phyloP scores from a whole-genome alignment of 208 protist genomes.

The Leishmania gerbilli region DNA sequence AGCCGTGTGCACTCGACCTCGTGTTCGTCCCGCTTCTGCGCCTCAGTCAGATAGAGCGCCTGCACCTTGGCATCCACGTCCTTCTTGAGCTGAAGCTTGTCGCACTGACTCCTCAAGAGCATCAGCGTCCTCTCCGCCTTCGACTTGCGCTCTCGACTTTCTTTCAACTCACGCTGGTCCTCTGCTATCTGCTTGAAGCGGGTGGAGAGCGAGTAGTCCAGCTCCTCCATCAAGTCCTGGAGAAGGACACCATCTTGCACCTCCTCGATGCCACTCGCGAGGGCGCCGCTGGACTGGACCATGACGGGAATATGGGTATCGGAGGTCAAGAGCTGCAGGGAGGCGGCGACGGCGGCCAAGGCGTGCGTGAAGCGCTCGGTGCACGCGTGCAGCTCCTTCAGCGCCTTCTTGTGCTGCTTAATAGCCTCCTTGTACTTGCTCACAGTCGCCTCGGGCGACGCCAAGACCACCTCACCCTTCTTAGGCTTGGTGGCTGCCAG shows the following conservation, averaged over 20 bases:
- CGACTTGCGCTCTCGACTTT: conserved; percentile 15
- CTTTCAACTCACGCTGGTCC: conserved; percentile 24
- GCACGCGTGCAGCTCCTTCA: conserved; percentile 28
- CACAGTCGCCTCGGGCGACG: conserved; percentile 1
- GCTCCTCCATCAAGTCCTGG: conserved; percentile 37
- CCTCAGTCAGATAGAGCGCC: conserved; percentile 10
- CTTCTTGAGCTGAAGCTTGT: conserved; percentile 23
- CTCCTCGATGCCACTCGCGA: conserved; percentile 29
- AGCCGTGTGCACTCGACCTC: conserved; percentile 29
- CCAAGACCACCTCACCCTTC: neutral
- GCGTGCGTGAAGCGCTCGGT: conserved; percentile 21
- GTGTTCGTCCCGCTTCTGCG: conserved; percentile 20
- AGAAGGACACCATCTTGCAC: conserved; percentile 17
- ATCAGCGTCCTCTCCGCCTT: conserved; percentile 27
- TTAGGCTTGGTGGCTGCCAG: neutral
- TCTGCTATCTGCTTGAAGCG: conserved; percentile 19
- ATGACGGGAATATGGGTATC: conserved; percentile 18
- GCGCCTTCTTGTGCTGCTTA: conserved; percentile 29
- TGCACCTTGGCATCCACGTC: conserved; percentile 16
- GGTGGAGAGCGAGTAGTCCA: conserved; percentile 21
- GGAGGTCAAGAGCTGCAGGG: conserved; percentile 19
- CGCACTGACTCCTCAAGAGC: conserved; percentile 15
- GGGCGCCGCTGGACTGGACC: conserved; percentile 20
- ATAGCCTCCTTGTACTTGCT: conserved; percentile 30
- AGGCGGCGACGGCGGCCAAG: conserved; percentile 23